phyloP scores from a whole-genome alignment of 176 grass and related monocot species.

The Luzula sylvatica region DNA sequence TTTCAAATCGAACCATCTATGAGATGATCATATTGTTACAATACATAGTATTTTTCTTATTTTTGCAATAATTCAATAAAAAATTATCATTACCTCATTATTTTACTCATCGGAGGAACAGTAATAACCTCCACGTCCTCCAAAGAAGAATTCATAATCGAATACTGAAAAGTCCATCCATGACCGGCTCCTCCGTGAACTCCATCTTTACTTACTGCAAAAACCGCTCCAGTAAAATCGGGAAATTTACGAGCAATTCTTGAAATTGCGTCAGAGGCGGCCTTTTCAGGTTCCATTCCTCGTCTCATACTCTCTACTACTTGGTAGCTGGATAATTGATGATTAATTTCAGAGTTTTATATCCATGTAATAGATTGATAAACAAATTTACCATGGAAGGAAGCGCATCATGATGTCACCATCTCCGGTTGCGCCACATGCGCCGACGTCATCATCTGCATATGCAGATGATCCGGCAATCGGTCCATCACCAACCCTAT shows the following conservation, averaged over 20 bases:
- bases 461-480: constrained; percentile 82
- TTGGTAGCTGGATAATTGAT: constrained; percentile 58
- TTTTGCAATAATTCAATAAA: constrained; percentile 1
- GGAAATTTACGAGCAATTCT: constrained; percentile 76
- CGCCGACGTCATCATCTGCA: constrained; percentile 76
- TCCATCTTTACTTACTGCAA: constrained; percentile 52
- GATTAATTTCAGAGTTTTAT: not conserved
- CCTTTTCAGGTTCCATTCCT: constrained; percentile 57
- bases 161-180: constrained; percentile 89
- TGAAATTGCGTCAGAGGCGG: constrained; percentile 69
- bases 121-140: constrained; percentile 63
- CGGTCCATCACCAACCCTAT: constrained; percentile 88
- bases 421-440: constrained; percentile 88
- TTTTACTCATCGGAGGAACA: constrained; percentile 33
- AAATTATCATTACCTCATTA: not conserved
- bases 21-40: too few species aligned
- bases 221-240: constrained; percentile 59
- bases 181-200: constrained; percentile 60
- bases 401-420: constrained; percentile 99
- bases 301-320: constrained; percentile 86
- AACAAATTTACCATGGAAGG: constrained; percentile 62
- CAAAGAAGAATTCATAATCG: constrained; percentile 59
- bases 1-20: too few species aligned
- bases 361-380: too few species aligned
- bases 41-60: not conserved